Conservation (phyloP, 345 rosid species). For the Erodium maritimum region DNA sequence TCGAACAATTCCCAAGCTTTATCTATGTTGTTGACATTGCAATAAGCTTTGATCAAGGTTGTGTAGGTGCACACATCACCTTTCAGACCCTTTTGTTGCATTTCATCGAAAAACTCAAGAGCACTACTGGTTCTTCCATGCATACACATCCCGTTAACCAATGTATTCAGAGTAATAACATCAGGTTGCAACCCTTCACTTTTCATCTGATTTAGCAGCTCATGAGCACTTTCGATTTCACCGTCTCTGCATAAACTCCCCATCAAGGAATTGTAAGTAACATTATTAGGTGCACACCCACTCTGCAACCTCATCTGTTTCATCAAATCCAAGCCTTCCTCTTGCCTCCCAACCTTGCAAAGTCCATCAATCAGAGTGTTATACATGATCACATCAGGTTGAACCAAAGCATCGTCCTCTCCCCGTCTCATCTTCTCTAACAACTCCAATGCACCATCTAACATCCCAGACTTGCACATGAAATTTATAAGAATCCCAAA, state of each 20-base stretch:
- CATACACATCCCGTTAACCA: conserved; percentile 67
- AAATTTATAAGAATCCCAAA: conserved; percentile 53
- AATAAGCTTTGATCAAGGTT: conserved; percentile 47
- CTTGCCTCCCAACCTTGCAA: conserved; percentile 66
- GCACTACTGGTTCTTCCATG: conserved; percentile 47
- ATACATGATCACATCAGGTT: conserved; percentile 53
- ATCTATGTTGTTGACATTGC: conserved; percentile 44
- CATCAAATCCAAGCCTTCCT: conserved; percentile 50
- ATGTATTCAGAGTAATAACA: conserved; percentile 40
- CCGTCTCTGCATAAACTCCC: conserved; percentile 61
- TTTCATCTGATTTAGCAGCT: conserved; percentile 50
- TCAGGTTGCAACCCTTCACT: conserved; percentile 36
- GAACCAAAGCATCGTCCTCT: conserved; percentile 24
- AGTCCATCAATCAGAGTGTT: conserved; percentile 67
- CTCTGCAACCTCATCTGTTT: conserved; percentile 36
- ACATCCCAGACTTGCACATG: conserved; percentile 45
- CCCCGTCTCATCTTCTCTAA: conserved; percentile 31
- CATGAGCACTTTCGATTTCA: conserved; percentile 41
- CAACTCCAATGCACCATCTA: conserved; percentile 54
- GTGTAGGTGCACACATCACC: conserved; percentile 42
- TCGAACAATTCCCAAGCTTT: conserved; percentile 47
- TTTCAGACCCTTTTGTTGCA: conserved; percentile 39
- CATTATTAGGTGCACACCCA: conserved; percentile 31
- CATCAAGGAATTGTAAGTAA: conserved; percentile 63
- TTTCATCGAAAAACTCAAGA: conserved; percentile 33